Evolutionary conservation across 306 rosid species (phyloP), one percentile per base, ranked within the genome.

Genomic region (Acacia melanoxylon): DNA sequence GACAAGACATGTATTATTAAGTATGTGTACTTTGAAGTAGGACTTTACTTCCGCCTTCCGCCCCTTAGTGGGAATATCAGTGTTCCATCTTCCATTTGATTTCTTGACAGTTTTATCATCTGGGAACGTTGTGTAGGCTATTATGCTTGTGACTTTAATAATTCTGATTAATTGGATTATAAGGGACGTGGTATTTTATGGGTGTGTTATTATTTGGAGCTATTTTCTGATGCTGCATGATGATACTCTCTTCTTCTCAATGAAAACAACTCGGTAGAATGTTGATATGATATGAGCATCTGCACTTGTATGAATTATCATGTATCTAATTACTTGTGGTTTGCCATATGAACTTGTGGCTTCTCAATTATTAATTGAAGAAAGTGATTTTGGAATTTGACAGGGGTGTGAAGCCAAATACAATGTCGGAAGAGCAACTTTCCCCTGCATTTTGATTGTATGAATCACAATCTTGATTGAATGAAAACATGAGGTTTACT

Each of bases 401-500:
- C 45, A 87, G 86, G 87, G 68, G 61, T 58, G 24, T 9, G 37
- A 29, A 75, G 58, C 66, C 72, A 25, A 44, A 67, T 14, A 45
- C 22, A 22, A 68, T 81, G 83, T 82, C 78, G 22, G 58, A 44
- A 49, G 73, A 16, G 63, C 37, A 25, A 78, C 44, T 63, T 48
- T 71, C 58, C 54, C 48, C 67, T 27, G 35, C 51, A 37, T 48
- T 59, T 75, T 83, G 77, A 45, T 75, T 86, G 68, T 79, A 75
- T 72, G 77, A 72, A 75, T 76, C 12, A 8, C 67, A 33, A 44
- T 54, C 83, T 82, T 79, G 62, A 66, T 82, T 85, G 77, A 76
- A 73, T 58, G 20, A 56, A 72, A 70, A 72, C 76, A 87, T 87
- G 90, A 87, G 86, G 79, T 82, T 87, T 85, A 31, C 29, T 74